Base-by-base conservation (phyloP, 345 rosid species). In the Draba incana region DNA sequence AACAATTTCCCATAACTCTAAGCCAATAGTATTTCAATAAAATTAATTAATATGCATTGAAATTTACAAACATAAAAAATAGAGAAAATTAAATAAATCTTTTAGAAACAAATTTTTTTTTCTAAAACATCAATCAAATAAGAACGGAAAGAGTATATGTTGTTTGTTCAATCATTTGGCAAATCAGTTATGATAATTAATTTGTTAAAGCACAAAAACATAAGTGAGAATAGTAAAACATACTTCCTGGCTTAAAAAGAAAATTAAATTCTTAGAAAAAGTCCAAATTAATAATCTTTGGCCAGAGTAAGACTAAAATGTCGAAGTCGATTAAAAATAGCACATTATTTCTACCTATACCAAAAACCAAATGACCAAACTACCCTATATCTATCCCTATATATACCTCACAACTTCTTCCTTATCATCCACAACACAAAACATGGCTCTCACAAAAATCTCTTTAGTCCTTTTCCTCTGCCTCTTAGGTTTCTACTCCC, bases 351-450 rank as follows among this genome's bases (percentile, higher is more conserved):
- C 44, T 8, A 20, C 37, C 4, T 11, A 65, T 48, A 27, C 58
- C 15, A 12, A 15, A 52, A 39, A 5, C 4, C 14, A 52, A 71
- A 65, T 72, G 71, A 72, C 71, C 57, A 64, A 71, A 72, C 25
- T 48, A 56, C 46, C 49, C 70, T 16, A 27, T 15, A 72, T 30
- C 27, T 70, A 37, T 11, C 46, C 60, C 51, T 57, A 31, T 46
- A 72, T 38, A 65, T 23, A 41, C 5, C 59, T 57, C 46, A 23
- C 59, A 59, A 30, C 7, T 38, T 49, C 51, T 30, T n/a, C 46
- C 37, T 49, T 58, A 10, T 10, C 9, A 64, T 30, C 24, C 33
- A 56, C 70, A 57, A 56, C 37, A 56, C 57, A 38, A 72, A 64
- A 38, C 58, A 64, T 72, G 71, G 46, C 39, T 28, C 48, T 38